Conservation (phyloP, 2,329 filamentous ascomycete species). For the Fragosphaeria purpurea region DNA sequence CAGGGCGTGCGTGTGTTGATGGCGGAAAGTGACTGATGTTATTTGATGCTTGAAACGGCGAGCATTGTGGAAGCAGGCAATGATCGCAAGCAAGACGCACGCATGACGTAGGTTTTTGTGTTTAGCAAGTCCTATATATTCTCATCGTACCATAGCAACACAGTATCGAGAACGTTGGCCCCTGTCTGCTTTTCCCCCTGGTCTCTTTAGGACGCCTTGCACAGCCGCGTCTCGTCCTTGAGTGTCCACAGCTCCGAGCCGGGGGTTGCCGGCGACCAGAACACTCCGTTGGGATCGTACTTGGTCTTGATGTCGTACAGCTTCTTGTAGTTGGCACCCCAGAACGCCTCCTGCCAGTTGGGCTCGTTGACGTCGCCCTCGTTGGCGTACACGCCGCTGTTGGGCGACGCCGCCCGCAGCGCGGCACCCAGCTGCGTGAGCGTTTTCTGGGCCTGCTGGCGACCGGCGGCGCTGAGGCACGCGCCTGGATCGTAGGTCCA, state of each 20-base stretch:
- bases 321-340: conserved; percentile 12
- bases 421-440: conserved; percentile 5
- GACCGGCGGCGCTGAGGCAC: neutral
- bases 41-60: neutral
- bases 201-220: neutral
- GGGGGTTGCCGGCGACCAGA: conserved; percentile 11
- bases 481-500: conserved; percentile 1
- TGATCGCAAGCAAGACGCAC: too few species aligned
- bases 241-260: conserved; percentile 13
- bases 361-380: conserved; percentile 13
- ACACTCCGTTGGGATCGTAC: conserved; percentile 17
- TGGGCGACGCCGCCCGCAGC: conserved; percentile 5
- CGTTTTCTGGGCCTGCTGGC: neutral
- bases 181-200: neutral
- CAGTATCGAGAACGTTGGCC: too few species aligned
- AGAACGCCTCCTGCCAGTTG: conserved; percentile 14
- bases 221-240: conserved; percentile 5
- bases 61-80: too few species aligned
- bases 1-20: conserved; percentile 6
- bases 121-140: too few species aligned
- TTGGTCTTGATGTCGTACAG: conserved; percentile 13
- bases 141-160: too few species aligned
- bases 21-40: neutral
- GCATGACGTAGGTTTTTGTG: too few species aligned
- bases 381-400: conserved; percentile 8